Base-by-base conservation (phyloP, 192 early-diverging fungal species). In the Paraglomus brasilianum region DNA sequence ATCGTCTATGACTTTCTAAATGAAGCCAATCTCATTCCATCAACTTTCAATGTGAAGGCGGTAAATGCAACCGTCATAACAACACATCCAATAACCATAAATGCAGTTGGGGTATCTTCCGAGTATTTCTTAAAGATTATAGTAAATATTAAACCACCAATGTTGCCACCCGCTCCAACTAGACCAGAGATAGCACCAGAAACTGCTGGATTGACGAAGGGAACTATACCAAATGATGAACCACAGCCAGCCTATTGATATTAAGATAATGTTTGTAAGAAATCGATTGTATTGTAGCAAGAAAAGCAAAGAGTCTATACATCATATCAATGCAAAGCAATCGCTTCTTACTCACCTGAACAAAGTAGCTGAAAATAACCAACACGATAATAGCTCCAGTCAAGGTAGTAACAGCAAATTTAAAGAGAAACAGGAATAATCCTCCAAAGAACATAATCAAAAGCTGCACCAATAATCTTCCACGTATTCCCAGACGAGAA, bases 121-220 rank as follows among this genome's bases (percentile, higher is more conserved):
- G 55, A 73, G 73, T 75, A 83, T n/a, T 42, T 13, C 24, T 75
- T 74, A 74, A 86, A 87, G 22, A 87, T 47, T 5, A 74, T 70
- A 39, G 72, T 80, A 72, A 89, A 89, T 5, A 83, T 21, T 15
- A 83, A 74, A 4, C 86, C 87, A 5, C 87, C 87, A 22, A 85
- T 10, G 49, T 79, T 89, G 22, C 87, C 87, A 19, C 82, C 83
- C 9, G 87, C 84, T 14, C 87, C 87, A 53, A 89, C 71, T 30
- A 89, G 72, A 10, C 87, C 87, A 22, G 82, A 80, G 1, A 79
- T 75, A 4, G 72, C 63, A 8, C 87, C 87, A 50, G 69, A 77
- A 38, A 72, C 74, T 17, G 40, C 52, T 1, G 80, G 75, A 49
- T 78, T 78, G 17, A 85, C 74, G 66, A 76, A 85, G n/a, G 87